These are phyloP conservation scores for Fusarium globosum DNA, from an alignment of 2,329 filamentous ascomycete genomes.

Conservation along the genomic window DNA sequence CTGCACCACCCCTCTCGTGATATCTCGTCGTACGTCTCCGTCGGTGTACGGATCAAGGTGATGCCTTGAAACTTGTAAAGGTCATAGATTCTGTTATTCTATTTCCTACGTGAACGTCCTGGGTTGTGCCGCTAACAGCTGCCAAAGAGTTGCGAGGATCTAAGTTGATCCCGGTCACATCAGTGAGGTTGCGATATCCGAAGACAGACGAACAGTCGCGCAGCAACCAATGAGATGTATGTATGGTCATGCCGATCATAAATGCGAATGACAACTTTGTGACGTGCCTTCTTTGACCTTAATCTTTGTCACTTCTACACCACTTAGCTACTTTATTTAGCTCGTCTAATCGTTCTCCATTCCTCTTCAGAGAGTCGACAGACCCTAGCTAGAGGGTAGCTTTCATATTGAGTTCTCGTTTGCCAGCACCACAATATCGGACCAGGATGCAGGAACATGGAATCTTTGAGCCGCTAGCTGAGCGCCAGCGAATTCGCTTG, in stretches of 20 bases:
- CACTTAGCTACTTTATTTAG: slow-evolving; percentile 2
- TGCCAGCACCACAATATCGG: slow-evolving; percentile 9
- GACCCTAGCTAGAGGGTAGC: background rate
- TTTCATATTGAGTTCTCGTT: slow-evolving; percentile 5
- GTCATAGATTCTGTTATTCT: background rate
- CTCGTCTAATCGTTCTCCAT: background rate
- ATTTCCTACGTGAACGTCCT: background rate
- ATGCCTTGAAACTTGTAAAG: background rate
- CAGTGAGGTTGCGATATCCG: background rate
- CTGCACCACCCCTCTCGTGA: slow-evolving; percentile 10
- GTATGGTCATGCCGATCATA: background rate
- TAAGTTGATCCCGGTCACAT: background rate
- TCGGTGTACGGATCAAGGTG: background rate
- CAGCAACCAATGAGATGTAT: background rate
- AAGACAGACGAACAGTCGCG: background rate
- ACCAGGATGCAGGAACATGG: slow-evolving; percentile 38
- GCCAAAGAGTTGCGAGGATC: background rate
- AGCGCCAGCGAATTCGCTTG: background rate
- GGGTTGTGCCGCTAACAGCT: background rate
- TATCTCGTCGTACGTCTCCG: slow-evolving; percentile 1
- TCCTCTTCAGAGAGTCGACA: background rate
- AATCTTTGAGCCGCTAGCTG: slow-evolving; percentile 11
- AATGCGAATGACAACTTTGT: background rate
- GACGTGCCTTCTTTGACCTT: background rate
- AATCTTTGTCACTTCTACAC: background rate